Conservation (phyloP, 2,329 filamentous ascomycete genomes). For the Epichloe baconii region DNA sequence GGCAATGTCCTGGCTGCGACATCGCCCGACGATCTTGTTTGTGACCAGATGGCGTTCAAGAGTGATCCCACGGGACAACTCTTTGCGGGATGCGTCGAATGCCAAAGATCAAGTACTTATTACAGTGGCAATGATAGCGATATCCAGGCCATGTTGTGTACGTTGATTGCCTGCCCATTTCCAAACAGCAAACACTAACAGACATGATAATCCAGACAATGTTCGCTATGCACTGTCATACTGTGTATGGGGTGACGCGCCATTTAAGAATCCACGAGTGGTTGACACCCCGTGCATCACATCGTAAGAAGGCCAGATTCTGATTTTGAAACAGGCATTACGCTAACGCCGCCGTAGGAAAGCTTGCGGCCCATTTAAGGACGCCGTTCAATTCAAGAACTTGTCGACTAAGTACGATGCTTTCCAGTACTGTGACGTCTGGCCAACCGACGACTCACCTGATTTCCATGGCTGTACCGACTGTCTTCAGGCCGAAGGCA, state of each 20-base stretch:
- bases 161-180: slow-evolving; percentile 14
- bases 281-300: slow-evolving; percentile 37
- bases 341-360: slow-evolving; percentile 26
- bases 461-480: slow-evolving; percentile 28
- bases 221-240: slow-evolving; percentile 40
- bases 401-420: slow-evolving; percentile 29
- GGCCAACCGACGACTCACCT: slow-evolving; percentile 25
- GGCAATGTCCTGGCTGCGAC: slow-evolving; percentile 40
- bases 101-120: slow-evolving; percentile 37
- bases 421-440: slow-evolving; percentile 42
- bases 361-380: slow-evolving; percentile 36
- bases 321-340: background rate
- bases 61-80: slow-evolving; percentile 29
- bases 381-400: slow-evolving; percentile 35
- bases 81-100: slow-evolving; percentile 37
- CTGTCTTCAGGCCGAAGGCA: slow-evolving; percentile 29
- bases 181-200: background rate
- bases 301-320: slow-evolving; percentile 21
- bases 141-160: slow-evolving; percentile 41
- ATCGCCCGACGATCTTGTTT: slow-evolving; percentile 33
- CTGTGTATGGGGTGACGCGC: slow-evolving; percentile 38
- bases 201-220: slow-evolving; percentile 32
- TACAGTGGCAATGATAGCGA: slow-evolving; percentile 35
- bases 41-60: slow-evolving; percentile 27
- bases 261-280: slow-evolving; percentile 25